A percentile compares a stretch with the other conserved stretches of the same genome.
phyloP scores from a whole-genome alignment of 2,329 filamentous ascomycete genomes.

The Cordyceps cateniannulata region DNA sequence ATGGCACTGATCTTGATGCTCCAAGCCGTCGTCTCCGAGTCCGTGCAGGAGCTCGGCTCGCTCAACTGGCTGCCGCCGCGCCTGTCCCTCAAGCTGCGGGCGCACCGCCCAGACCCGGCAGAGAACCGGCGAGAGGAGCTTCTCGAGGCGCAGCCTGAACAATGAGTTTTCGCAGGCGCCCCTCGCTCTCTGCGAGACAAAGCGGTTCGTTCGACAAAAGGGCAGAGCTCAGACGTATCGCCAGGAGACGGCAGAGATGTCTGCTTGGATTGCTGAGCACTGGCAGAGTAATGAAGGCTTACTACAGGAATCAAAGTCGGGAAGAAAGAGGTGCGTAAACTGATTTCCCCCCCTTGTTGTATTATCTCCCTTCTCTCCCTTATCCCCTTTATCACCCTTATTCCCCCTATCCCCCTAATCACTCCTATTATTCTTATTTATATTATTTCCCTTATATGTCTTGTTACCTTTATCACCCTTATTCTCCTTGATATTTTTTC shows the following conservation, averaged over 20 bases:
- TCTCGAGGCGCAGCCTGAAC: neutral
- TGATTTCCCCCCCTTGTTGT: no score
- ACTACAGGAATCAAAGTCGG: neutral
- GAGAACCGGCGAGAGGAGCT: neutral
- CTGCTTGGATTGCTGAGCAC: neutral
- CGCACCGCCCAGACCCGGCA: neutral
- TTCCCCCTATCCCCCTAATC: no score
- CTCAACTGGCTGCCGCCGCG: neutral
- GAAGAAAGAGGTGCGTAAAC: neutral
- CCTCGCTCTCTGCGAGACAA: neutral
- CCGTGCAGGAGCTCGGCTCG: neutral
- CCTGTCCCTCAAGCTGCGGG: neutral
- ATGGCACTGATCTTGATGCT: neutral
- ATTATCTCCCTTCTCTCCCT: no score
- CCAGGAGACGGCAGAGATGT: neutral
- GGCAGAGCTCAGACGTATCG: neutral
- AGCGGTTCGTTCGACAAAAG: neutral
- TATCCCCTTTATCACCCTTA: no score
- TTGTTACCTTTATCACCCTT: no score
- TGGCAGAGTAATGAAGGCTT: neutral
- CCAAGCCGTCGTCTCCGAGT: neutral
- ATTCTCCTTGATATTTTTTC: no score
- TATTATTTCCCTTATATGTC: no score
- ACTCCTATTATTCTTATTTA: no score
- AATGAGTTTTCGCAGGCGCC: neutral